Percentiles rank a stretch among this genome's conserved stretches.
phyloP scores from a whole-genome alignment of 2,329 filamentous ascomycete species.

The Neofusicoccum sp. region DNA sequence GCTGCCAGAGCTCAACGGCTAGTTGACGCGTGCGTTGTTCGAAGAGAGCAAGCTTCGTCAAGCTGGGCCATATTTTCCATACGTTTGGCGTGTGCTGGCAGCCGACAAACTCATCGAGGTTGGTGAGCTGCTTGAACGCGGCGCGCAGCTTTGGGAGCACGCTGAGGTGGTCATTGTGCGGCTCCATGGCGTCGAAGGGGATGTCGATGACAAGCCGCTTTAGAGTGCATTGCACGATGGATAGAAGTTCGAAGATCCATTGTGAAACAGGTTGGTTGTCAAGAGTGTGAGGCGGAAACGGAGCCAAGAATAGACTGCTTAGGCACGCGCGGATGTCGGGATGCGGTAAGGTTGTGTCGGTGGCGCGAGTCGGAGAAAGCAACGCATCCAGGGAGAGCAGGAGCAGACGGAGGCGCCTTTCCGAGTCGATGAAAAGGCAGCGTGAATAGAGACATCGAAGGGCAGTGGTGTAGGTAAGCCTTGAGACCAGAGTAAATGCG shows the following conservation, averaged over 20 bases:
- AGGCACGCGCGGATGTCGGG: constrained; percentile 27
- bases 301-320: constrained; percentile 42
- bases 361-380: constrained; percentile 25
- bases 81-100: constrained; percentile 34
- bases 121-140: constrained; percentile 49
- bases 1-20: constrained; percentile 27
- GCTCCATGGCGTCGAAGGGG: constrained; percentile 49
- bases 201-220: constrained; percentile 53
- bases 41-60: constrained; percentile 50
- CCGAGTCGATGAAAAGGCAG: constrained; percentile 50
- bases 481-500: constrained; percentile 48
- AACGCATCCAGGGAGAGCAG: constrained; percentile 27
- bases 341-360: neutral
- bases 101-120: constrained; percentile 54
- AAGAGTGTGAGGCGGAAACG: constrained; percentile 38
- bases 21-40: constrained; percentile 43
- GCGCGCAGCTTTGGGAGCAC: constrained; percentile 45
- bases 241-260: constrained; percentile 49
- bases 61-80: constrained; percentile 49
- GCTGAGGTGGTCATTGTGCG: constrained; percentile 45
- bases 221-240: constrained; percentile 44
- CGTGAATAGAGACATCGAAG: constrained; percentile 48
- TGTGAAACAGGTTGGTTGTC: constrained; percentile 46
- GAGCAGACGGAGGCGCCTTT: constrained; percentile 31
- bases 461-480: constrained; percentile 46